A percentile compares a stretch with the other conserved stretches of the same genome.
Conservation (phyloP, 2,329 filamentous ascomycete species). For the Hymenoscyphus albidus region DNA sequence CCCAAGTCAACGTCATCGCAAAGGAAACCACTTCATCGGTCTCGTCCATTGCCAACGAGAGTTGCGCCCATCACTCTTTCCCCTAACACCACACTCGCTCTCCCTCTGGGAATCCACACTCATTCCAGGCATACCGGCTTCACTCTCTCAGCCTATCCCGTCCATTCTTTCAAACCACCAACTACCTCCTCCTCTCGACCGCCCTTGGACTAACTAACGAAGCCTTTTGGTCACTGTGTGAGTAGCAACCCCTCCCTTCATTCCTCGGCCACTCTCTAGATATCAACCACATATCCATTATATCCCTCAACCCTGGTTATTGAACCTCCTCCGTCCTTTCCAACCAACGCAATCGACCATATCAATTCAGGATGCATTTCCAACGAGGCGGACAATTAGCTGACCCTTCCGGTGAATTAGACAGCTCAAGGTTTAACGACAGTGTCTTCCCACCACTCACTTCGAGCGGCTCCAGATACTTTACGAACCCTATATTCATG, state of each 20-base stretch:
- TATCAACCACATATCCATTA: background rate
- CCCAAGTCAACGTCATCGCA: background rate
- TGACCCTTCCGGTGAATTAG: slow-evolving; percentile 4
- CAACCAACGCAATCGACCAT: background rate
- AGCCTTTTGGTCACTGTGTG: slow-evolving; percentile 18
- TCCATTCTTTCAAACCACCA: slow-evolving; percentile 35
- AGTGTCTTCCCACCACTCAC: slow-evolving; percentile 3
- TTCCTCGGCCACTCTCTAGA: background rate
- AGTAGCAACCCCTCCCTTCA: slow-evolving; percentile 12
- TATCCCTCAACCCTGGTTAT: slow-evolving; percentile 4
- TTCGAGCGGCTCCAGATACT: slow-evolving; percentile 1
- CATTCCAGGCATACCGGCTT: slow-evolving; percentile 39
- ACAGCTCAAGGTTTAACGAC: background rate
- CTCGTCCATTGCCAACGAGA: background rate
- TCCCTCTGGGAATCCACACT: slow-evolving; percentile 36
- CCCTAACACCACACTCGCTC: slow-evolving; percentile 18
- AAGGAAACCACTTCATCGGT: background rate
- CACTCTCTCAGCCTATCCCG: slow-evolving; percentile 42
- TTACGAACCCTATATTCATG: slow-evolving; percentile 9
- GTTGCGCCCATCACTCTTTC: slow-evolving; percentile 8
- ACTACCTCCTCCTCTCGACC: slow-evolving; percentile 5
- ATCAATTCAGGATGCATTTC: background rate
- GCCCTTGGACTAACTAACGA: slow-evolving; percentile 5
- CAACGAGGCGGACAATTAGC: background rate
- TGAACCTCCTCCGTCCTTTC: background rate